Percentiles rank a stretch among this genome's conserved stretches.
These are phyloP conservation scores for Paraphoma chrysanthemicola DNA, from an alignment of 2,329 filamentous ascomycete species.

Conservation along the genomic window DNA sequence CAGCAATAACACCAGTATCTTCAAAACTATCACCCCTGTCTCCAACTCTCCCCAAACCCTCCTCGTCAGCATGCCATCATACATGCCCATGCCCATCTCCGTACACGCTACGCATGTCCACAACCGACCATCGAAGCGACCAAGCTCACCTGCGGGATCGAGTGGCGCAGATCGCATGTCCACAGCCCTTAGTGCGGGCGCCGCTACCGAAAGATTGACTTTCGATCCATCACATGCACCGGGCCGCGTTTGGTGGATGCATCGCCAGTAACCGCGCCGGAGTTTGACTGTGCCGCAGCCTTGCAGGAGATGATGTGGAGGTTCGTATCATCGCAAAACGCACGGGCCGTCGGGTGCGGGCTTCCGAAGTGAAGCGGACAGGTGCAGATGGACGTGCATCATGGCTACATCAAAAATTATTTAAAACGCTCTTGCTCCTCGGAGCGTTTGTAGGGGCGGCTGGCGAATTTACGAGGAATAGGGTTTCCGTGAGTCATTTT, in stretches of 20 bases:
- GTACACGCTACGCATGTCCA: not conserved
- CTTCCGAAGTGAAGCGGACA: not conserved
- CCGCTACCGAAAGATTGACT: not conserved
- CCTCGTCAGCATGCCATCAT: not conserved
- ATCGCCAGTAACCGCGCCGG: not conserved
- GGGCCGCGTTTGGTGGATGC: not conserved
- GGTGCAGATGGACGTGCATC: not conserved
- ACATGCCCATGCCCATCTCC: not conserved
- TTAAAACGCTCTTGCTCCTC: not conserved
- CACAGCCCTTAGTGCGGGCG: not conserved
- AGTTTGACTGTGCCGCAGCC: not conserved
- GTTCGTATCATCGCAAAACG: not conserved
- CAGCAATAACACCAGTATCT: not conserved
- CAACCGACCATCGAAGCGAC: too few relatives aligned
- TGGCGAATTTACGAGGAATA: not conserved
- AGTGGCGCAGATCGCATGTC: not conserved
- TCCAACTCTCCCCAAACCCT: not conserved
- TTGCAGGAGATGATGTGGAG: not conserved
- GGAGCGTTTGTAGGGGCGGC: not conserved
- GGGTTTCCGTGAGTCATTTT: not conserved
- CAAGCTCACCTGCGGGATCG: too few relatives aligned
- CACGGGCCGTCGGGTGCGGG: not conserved
- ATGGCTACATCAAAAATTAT: not conserved
- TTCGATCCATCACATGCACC: not conserved
- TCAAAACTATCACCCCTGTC: not conserved